Conservation (phyloP, 495 filamentous ascomycete genomes). For the Barbatosphaeria neglecta region DNA sequence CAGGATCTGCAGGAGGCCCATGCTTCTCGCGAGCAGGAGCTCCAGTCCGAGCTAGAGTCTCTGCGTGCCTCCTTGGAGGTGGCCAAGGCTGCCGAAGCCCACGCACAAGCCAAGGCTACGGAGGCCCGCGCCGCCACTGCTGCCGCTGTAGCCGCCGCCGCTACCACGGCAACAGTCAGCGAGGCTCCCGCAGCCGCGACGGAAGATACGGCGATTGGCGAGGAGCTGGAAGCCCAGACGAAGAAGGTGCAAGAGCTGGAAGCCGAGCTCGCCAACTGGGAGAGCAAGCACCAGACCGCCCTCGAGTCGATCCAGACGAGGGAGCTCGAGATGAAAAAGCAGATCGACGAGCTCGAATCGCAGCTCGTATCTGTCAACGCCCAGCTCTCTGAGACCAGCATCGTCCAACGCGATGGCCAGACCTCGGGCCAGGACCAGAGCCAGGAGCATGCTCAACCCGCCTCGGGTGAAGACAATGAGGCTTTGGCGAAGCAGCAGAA, state of each 20-base stretch:
- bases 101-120: too few relatives aligned
- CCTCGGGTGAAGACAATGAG: constrained; percentile 17
- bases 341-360: constrained; percentile 58
- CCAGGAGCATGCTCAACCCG: constrained; percentile 9
- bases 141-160: too few relatives aligned
- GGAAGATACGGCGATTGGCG: constrained; percentile 1
- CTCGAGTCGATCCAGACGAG: constrained; percentile 61
- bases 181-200: not conserved
- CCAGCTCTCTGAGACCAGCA: constrained; percentile 22
- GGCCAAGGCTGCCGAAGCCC: constrained; percentile 7
- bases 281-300: constrained; percentile 59
- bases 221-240: constrained; percentile 36
- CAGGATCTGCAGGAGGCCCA: constrained; percentile 62
- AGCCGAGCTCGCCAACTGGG: constrained; percentile 61
- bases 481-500: constrained; percentile 47
- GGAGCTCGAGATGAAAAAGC: constrained; percentile 59
- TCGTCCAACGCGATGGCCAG: constrained; percentile 12
- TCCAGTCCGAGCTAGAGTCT: constrained; percentile 54
- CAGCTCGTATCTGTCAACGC: constrained; percentile 29
- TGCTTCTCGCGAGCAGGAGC: constrained; percentile 57
- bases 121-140: too few relatives aligned
- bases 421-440: too few relatives aligned
- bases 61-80: constrained; percentile 49
- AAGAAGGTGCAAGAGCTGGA: constrained; percentile 62
- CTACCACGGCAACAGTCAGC: too few relatives aligned